Base-by-base conservation (phyloP, 495 filamentous ascomycete species). In the Hyaloscypha hepaticicola region DNA sequence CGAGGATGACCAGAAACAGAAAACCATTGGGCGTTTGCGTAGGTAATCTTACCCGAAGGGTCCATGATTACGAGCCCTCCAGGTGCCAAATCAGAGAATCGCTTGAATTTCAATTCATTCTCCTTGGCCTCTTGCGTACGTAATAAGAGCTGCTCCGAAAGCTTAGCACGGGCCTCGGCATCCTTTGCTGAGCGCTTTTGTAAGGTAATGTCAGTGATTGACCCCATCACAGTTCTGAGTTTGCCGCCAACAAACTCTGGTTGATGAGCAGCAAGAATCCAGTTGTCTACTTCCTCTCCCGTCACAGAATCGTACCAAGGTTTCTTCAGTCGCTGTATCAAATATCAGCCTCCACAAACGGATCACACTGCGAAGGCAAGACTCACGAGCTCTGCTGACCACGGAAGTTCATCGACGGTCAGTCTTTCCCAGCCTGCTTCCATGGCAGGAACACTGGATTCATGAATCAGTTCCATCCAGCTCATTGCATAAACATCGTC, bases 21-120 rank as follows among this genome's bases (percentile, higher is more conserved):
- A 61, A 50, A 51, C 58, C 58, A 61, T 8, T 61, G 27, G 29
- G 58, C 85, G 69, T 90, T 90, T 66, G 83, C 86, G 69, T 86
- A 89, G n/a, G 77, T 85, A 61, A 89, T 84, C 25, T 78, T 75
- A 0, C 87, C 87, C 33, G 72, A 60, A 1, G 81, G 76, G 67
- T 89, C 80, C 56, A 86, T 86, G 64, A 89, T 89, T 69, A 90
- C 88, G 72, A 90, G 80, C 12, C 87, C 87, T 1, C 87, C 87
- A 5, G 87, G 87, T 1, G 85, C 83, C 60, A 87, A 85, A 70
- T 89, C 87, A 12, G 86, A 85, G 85, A 90, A 88, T 28, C 85
- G 76, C 5, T 86, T 88, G 72, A 90, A 90, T 50, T 83, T 83
- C 27, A 82, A 82, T 71, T 90, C 56, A 21, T 41, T 58, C 33